Percentiles rank a stretch among this genome's conserved stretches.
These are phyloP conservation scores for Globisporangium cystogenes DNA, from an alignment of 352 stramenopile species.

Conservation along the genomic window DNA sequence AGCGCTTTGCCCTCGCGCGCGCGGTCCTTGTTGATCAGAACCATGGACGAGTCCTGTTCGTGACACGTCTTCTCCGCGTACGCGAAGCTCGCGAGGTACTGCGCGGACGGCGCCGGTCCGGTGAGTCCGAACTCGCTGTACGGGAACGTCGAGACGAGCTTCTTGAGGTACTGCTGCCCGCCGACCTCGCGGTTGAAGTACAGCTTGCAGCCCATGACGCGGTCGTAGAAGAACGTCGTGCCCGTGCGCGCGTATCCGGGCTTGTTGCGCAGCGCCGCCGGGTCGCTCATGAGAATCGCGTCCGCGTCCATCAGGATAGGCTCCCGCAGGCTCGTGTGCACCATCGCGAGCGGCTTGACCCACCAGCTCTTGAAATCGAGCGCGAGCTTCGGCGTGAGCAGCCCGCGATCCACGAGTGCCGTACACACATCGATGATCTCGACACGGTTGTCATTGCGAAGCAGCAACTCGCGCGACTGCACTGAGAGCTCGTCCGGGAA, in stretches of 20 bases:
- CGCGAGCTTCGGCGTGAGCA: conserved; percentile 4
- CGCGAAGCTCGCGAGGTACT: conserved; percentile 34
- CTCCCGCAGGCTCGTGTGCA: conserved; percentile 40
- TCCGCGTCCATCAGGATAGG: conserved; percentile 47
- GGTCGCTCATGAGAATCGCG: conserved; percentile 41
- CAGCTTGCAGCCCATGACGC: conserved; percentile 31
- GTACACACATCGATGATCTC: conserved; percentile 46
- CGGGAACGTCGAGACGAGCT: conserved; percentile 47
- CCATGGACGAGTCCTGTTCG: conserved; percentile 60
- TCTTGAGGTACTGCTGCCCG: conserved; percentile 36
- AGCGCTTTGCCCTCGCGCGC: conserved; percentile 21
- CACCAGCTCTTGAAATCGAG: conserved; percentile 49
- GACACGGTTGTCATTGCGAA: conserved; percentile 25
- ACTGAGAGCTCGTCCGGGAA: conserved; percentile 31
- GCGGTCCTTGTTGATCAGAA: conserved; percentile 24
- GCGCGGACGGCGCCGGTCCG: conserved; percentile 19
- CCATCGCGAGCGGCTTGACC: conserved; percentile 57
- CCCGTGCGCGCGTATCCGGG: conserved; percentile 35
- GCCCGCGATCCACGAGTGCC: conserved; percentile 8
- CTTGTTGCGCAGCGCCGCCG: conserved; percentile 27
- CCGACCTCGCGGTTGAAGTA: conserved; percentile 45
- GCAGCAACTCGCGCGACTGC: conserved; percentile 25
- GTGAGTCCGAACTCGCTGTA: conserved; percentile 38
- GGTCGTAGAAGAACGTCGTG: conserved; percentile 70
- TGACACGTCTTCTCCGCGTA: conserved; percentile 43